A percentile compares a stretch with the other conserved stretches of the same genome.
These are phyloP conservation scores for Aspergillus awamori DNA, from an alignment of 2,329 filamentous ascomycete species.

Conservation along the genomic window DNA sequence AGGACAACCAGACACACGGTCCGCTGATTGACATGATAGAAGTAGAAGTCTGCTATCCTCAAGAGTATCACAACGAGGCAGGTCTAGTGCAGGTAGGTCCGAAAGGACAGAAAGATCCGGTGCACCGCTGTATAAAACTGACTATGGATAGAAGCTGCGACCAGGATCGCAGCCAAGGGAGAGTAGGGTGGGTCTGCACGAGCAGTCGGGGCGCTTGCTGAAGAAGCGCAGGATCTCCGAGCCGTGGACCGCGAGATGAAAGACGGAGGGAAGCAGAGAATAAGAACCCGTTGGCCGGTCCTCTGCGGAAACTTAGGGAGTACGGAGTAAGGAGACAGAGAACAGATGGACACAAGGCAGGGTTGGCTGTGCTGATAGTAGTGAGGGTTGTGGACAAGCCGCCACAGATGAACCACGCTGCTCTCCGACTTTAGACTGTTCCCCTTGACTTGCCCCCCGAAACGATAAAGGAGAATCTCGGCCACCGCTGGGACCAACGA, in stretches of 20 bases:
- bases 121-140: constrained; percentile 5
- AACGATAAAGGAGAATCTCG: constrained; percentile 20
- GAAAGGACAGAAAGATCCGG: neutral
- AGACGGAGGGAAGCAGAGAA: constrained; percentile 21
- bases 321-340: constrained; percentile 6
- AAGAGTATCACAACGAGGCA: constrained; percentile 4
- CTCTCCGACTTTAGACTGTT: constrained; percentile 6
- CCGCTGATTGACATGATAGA: constrained; percentile 42
- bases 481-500: constrained; percentile 21
- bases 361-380: neutral
- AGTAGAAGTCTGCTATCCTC: constrained; percentile 17
- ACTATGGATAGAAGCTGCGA: constrained; percentile 2
- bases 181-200: constrained; percentile 33
- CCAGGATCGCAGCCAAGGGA: constrained; percentile 20
- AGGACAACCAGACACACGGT: constrained; percentile 40
- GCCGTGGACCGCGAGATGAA: constrained; percentile 27
- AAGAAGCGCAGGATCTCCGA: constrained; percentile 29
- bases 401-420: constrained; percentile 14
- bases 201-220: constrained; percentile 33
- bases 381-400: constrained; percentile 3
- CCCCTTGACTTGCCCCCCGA: constrained; percentile 15
- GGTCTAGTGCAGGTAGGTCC: neutral
- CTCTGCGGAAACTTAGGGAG: constrained; percentile 8
- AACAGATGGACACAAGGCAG: constrained; percentile 2
- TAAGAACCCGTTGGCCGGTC: constrained; percentile 21